These are phyloP conservation scores for Dictyostelium intermedium DNA, from an alignment of 78 protist genomes.

Conservation along the genomic window DNA sequence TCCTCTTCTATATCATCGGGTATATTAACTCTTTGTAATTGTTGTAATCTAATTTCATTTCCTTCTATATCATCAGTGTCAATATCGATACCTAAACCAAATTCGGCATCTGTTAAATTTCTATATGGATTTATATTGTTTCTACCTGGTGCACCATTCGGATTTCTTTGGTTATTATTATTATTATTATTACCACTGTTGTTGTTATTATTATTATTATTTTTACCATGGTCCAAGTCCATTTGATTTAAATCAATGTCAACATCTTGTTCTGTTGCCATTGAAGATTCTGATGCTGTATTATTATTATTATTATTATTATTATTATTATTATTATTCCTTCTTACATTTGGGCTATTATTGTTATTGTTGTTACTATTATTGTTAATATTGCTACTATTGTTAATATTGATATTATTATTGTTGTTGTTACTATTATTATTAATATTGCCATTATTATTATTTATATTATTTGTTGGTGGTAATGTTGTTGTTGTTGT, in stretches of 20 bases:
- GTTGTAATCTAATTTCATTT: neutral
- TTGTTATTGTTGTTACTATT: neutral
- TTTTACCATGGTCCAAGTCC: neutral
- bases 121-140: neutral
- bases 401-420: neutral
- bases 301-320: no score
- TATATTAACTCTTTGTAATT: neutral
- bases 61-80: neutral
- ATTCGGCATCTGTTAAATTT: neutral
- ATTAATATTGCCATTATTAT: neutral
- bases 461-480: neutral
- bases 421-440: neutral
- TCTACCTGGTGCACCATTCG: neutral
- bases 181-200: neutral
- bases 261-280: neutral
- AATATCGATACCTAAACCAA: neutral
- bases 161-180: neutral
- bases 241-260: slow-evolving; percentile 4
- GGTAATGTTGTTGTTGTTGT: neutral
- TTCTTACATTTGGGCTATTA: neutral
- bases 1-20: neutral
- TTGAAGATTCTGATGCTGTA: neutral
- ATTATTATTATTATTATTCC: neutral
- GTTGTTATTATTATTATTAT: neutral
- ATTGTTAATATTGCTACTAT: neutral